A percentile compares a stretch with the other conserved stretches of the same genome.
Evolutionary conservation across 495 filamentous ascomycete species (phyloP).

Genomic region (Lepraria neglecta): DNA sequence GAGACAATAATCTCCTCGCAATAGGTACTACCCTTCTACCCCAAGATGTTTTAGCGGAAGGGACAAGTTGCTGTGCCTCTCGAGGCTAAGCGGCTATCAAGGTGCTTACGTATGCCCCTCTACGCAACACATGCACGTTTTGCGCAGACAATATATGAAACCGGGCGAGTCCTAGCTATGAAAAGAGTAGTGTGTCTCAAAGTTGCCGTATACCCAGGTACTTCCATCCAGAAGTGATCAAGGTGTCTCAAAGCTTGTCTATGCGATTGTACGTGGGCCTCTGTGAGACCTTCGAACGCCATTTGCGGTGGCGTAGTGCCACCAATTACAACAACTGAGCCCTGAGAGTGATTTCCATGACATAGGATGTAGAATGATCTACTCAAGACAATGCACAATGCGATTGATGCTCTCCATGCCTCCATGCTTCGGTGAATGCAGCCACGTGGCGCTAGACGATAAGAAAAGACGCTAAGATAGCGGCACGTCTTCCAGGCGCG

Average conservation of each 20-base stretch:
- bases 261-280: background rate
- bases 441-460: background rate
- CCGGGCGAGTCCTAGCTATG: background rate
- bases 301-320: too few species aligned
- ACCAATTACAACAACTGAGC: too few species aligned
- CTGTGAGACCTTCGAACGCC: background rate
- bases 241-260: background rate
- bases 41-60: too few species aligned
- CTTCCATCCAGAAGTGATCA: too few species aligned
- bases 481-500: constrained; percentile 10
- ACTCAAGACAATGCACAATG: background rate
- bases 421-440: background rate
- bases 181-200: background rate
- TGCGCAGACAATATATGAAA: background rate
- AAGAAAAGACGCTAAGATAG: constrained; percentile 8
- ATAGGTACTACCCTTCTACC: too few species aligned
- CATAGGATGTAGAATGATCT: too few species aligned
- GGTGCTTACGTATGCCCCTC: background rate
- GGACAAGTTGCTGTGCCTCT: background rate
- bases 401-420: background rate
- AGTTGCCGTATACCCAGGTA: background rate
- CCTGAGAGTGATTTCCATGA: too few species aligned
- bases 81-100: background rate
- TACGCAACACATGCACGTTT: background rate
- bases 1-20: too few species aligned